Percentiles rank a stretch among this genome's conserved stretches.
Evolutionary conservation across 2,329 filamentous ascomycete genomes (phyloP).

Genomic region (Pseudocercospora vitis): DNA sequence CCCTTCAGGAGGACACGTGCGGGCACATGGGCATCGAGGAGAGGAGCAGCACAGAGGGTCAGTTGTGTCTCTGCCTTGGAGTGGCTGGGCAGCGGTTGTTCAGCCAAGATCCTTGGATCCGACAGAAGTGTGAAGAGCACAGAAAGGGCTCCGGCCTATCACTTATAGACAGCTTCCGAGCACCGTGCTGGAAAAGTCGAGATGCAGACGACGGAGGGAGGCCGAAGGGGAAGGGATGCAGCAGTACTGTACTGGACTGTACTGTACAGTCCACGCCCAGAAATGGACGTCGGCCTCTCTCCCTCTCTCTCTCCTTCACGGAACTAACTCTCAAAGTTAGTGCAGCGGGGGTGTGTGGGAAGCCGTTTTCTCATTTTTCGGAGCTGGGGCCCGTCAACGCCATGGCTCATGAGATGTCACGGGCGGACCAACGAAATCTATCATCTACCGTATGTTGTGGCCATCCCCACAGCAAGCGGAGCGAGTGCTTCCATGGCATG

Average conservation of each 20-base stretch:
- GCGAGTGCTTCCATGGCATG: slow-evolving; percentile 9
- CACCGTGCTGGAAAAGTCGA: background rate
- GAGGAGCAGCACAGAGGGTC: too few species aligned
- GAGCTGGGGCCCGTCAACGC: slow-evolving; percentile 8
- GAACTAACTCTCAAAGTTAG: slow-evolving; percentile 4
- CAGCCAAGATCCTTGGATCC: background rate
- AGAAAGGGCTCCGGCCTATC: too few species aligned
- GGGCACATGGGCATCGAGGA: slow-evolving; percentile 7
- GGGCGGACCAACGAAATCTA: slow-evolving; percentile 1
- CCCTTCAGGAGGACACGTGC: slow-evolving; percentile 8
- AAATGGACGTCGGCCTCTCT: slow-evolving; percentile 6
- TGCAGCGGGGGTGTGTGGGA: slow-evolving; percentile 7
- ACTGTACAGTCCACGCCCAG: slow-evolving; percentile 1
- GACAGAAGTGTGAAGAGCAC: background rate
- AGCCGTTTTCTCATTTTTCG: slow-evolving; percentile 3
- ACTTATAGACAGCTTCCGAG: background rate
- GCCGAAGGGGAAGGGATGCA: slow-evolving; percentile 3
- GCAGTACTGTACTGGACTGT: too few species aligned
- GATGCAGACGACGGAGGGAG: background rate
- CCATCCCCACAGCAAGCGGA: slow-evolving; percentile 8
- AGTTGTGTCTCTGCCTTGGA: background rate
- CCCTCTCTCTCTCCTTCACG: too few species aligned
- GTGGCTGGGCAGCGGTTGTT: background rate
- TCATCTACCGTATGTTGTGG: too few species aligned
- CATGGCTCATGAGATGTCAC: slow-evolving; percentile 11